These are phyloP conservation scores for Fusarium sp. DNA, from an alignment of 2,329 filamentous ascomycete species.

Conservation along the genomic window DNA sequence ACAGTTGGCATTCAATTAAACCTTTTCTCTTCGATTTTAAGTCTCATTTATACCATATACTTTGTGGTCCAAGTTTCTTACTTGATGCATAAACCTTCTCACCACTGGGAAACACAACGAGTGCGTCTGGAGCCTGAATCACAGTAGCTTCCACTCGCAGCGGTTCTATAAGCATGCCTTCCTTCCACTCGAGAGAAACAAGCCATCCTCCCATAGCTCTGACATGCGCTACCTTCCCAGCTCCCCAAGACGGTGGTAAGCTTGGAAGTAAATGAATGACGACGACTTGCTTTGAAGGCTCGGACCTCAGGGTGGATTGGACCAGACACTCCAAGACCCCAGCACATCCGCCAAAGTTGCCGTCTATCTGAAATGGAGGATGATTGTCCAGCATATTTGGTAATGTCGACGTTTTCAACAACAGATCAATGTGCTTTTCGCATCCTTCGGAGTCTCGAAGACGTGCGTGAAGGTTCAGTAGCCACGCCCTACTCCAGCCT, in stretches of 20 bases:
- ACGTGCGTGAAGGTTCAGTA: slow-evolving; percentile 61
- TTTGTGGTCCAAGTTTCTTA: background rate
- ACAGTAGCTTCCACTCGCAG: slow-evolving; percentile 13
- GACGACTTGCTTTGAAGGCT: background rate
- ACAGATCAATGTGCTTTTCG: slow-evolving; percentile 27
- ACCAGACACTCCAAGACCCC: slow-evolving; percentile 40
- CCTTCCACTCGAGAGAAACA: slow-evolving; percentile 28
- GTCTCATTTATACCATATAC: background rate
- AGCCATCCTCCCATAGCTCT: slow-evolving; percentile 28
- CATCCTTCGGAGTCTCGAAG: slow-evolving; percentile 44
- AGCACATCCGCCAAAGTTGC: slow-evolving; percentile 45
- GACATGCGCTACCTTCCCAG: background rate
- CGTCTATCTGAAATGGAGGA: slow-evolving; percentile 48
- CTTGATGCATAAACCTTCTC: background rate
- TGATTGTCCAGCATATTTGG: slow-evolving; percentile 40
- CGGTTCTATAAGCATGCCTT: background rate
- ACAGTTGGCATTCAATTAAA: accelerated
- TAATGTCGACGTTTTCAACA: slow-evolving; percentile 29
- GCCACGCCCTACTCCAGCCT: slow-evolving; percentile 64
- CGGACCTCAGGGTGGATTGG: slow-evolving; percentile 20
- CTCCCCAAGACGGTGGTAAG: slow-evolving; percentile 25
- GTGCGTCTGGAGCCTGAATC: slow-evolving; percentile 2
- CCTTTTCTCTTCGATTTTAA: background rate
- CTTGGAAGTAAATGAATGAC: slow-evolving; percentile 35
- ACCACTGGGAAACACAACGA: slow-evolving; percentile 5